Conservation (phyloP, 78 protist genomes). For the Polysphondylium violaceum region DNA sequence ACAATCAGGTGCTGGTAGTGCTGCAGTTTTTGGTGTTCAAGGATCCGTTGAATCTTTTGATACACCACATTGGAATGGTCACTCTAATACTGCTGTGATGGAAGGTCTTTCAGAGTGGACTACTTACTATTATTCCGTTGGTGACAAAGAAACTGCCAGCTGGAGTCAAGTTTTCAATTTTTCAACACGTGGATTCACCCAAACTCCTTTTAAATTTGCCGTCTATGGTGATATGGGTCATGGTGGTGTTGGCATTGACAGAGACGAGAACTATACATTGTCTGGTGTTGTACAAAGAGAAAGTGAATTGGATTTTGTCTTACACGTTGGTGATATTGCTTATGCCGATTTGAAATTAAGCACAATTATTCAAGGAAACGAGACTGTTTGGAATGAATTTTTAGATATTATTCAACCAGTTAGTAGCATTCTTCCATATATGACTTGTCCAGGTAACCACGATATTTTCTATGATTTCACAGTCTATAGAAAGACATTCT, state of each 20-base stretch:
- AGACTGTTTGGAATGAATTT: conserved; percentile 56
- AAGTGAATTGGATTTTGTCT: neutral
- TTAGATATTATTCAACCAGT: conserved; percentile 10
- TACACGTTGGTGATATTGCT: conserved; percentile 74
- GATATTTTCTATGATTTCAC: conserved; percentile 29
- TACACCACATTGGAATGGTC: conserved; percentile 32
- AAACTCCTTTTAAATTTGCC: conserved; percentile 7
- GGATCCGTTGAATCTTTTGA: neutral
- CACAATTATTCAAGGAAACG: conserved; percentile 20
- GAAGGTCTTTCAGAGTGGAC: neutral
- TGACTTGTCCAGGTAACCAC: conserved; percentile 63
- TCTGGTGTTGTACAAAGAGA: neutral
- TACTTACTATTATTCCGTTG: conserved; percentile 35
- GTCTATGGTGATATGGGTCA: conserved; percentile 61
- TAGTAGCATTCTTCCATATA: conserved; percentile 1
- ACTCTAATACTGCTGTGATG: neutral
- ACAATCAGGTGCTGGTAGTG: too few relatives aligned
- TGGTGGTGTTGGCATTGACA: conserved; percentile 3
- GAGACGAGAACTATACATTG: conserved; percentile 2
- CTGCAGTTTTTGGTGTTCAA: neutral
- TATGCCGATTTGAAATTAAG: conserved; percentile 37
- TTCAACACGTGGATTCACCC: conserved; percentile 8
- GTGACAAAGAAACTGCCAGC: conserved; percentile 6
- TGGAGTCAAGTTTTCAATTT: conserved; percentile 35
- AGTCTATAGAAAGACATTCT: conserved; percentile 6